Evolutionary conservation across 225 moss, liverwort and hornwort genomes (phyloP), one percentile per base, ranked within the genome.

Genomic region (Pseudoscleropodium purum): DNA sequence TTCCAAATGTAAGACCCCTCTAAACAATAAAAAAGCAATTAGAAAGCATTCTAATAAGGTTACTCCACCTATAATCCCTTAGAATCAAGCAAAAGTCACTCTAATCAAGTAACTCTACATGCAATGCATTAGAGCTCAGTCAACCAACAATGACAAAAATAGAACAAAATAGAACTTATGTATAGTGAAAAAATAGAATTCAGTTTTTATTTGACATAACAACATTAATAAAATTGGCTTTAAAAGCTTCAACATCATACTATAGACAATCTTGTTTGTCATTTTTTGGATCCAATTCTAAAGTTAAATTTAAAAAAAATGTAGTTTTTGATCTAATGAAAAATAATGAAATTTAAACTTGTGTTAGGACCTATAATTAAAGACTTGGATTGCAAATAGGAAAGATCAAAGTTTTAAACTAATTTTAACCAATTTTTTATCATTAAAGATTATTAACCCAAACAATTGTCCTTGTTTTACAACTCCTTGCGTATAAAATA

Each of bases 201-300:
- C 16, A 52, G 16, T 16, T 52, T 52, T 27, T 45, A 45, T 45
- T 74, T 74, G 45, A 29, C 3, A 17, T 29, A 45, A 15, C 17
- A 74, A 74, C 74, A 43, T 27, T 17, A 27, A 27, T 43, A 43
- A 27, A 73, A 43, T 43, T 73, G 9, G 0, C 16, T 27, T 43
- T 2, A 29, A 4, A 17, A 43, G 16, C 5, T 73, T 73, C 19
- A 49, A 49, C 19, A 19, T 7, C 18, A 47, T 75, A 30, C 0
- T 11, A 47, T 47, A 2, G 18, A 30, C 17, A 10, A 45, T 74
- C 3, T 0, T 0, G 0, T 74, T 45, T 33, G 17, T 65, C 60
- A 15, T 33, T 43, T 15, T 29, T 9, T 41, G 2, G 2, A 2
- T 27, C 10, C 29, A 74, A 74, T 74, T 74, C 1, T 74, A 0